phyloP scores from a whole-genome alignment of 2,329 filamentous ascomycete genomes.

The Microascus cirrosus region DNA sequence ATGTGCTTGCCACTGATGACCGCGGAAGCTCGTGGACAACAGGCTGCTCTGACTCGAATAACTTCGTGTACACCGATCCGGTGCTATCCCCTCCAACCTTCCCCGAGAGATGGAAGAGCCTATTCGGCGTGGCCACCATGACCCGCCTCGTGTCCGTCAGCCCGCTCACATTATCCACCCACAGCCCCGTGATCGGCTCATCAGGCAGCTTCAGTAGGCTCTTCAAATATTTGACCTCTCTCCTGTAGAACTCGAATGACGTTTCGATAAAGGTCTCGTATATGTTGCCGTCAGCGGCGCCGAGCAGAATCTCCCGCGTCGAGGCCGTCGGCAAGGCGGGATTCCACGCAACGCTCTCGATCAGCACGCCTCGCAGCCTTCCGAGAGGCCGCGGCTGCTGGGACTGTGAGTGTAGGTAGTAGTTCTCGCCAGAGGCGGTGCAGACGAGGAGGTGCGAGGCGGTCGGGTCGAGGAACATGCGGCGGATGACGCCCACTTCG shows the following conservation, averaged over 20 bases:
- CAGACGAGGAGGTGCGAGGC: slow-evolving; percentile 89
- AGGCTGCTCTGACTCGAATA: slow-evolving; percentile 83
- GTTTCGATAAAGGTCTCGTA: slow-evolving; percentile 95
- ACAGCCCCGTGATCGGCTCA: slow-evolving; percentile 74
- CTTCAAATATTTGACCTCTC: slow-evolving; percentile 88
- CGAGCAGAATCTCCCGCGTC: slow-evolving; percentile 86
- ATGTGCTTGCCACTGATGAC: slow-evolving; percentile 36
- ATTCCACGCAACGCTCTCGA: slow-evolving; percentile 92
- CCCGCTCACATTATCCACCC: slow-evolving; percentile 64
- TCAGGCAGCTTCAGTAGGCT: slow-evolving; percentile 72
- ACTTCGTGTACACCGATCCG: slow-evolving; percentile 71
- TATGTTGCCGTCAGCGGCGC: slow-evolving; percentile 84
- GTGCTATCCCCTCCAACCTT: slow-evolving; percentile 70
- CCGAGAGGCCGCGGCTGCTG: slow-evolving; percentile 74
- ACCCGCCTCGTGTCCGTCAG: slow-evolving; percentile 64
- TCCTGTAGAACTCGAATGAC: slow-evolving; percentile 85
- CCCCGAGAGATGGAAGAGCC: slow-evolving; percentile 72
- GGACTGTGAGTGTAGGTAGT: slow-evolving; percentile 93
- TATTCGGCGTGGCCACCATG: slow-evolving; percentile 66
- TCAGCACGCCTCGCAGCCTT: slow-evolving; percentile 71
- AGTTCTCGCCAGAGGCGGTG: slow-evolving; percentile 89
- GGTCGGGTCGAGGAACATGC: slow-evolving; percentile 95
- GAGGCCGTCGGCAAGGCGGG: slow-evolving; percentile 85
- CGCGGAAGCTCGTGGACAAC: slow-evolving; percentile 61
- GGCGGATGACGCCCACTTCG: slow-evolving; percentile 83